A percentile compares a stretch with the other conserved stretches of the same genome.
phyloP scores from a whole-genome alignment of 2,329 filamentous ascomycete species.

The Incumbomyces lentus region DNA sequence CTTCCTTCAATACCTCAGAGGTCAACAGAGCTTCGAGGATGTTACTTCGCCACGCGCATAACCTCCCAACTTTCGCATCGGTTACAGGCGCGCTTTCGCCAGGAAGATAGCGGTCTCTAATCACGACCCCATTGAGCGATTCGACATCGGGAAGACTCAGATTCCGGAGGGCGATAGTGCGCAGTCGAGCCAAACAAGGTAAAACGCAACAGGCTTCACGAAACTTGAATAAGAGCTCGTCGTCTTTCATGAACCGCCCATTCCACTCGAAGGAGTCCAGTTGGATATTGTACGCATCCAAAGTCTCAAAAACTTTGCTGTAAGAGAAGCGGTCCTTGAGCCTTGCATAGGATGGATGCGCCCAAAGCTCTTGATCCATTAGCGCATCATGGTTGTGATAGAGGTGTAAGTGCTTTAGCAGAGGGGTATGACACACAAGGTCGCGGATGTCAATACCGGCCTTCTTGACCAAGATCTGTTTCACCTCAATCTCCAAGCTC shows the following conservation, averaged over 20 bases:
- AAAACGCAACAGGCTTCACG: slow-evolving; percentile 41
- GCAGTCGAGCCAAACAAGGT: slow-evolving; percentile 41
- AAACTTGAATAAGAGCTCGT: slow-evolving; percentile 32
- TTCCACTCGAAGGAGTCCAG: slow-evolving; percentile 50
- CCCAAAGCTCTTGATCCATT: slow-evolving; percentile 22
- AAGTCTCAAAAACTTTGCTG: slow-evolving; percentile 51
- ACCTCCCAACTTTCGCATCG: slow-evolving; percentile 6
- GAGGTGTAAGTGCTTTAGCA: slow-evolving; percentile 59
- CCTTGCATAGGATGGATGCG: slow-evolving; percentile 22
- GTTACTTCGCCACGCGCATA: slow-evolving; percentile 37
- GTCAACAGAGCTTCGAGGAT: slow-evolving; percentile 28
- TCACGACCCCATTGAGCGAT: background rate
- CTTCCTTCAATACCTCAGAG: slow-evolving; percentile 52
- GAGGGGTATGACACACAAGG: slow-evolving; percentile 55
- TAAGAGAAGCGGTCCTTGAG: slow-evolving; percentile 54
- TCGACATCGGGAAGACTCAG: slow-evolving; percentile 15
- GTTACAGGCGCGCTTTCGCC: background rate
- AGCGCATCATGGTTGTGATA: slow-evolving; percentile 54
- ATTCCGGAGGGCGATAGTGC: slow-evolving; percentile 29
- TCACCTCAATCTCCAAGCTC: slow-evolving; percentile 58
- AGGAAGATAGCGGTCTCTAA: background rate
- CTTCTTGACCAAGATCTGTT: slow-evolving; percentile 43
- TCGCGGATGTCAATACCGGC: slow-evolving; percentile 46
- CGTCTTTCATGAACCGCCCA: slow-evolving; percentile 31
- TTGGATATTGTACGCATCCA: slow-evolving; percentile 41